Percentiles rank a stretch among this genome's conserved stretches.
phyloP scores from a whole-genome alignment of 2,329 filamentous ascomycete species.

The Bipolaris gigantea region DNA sequence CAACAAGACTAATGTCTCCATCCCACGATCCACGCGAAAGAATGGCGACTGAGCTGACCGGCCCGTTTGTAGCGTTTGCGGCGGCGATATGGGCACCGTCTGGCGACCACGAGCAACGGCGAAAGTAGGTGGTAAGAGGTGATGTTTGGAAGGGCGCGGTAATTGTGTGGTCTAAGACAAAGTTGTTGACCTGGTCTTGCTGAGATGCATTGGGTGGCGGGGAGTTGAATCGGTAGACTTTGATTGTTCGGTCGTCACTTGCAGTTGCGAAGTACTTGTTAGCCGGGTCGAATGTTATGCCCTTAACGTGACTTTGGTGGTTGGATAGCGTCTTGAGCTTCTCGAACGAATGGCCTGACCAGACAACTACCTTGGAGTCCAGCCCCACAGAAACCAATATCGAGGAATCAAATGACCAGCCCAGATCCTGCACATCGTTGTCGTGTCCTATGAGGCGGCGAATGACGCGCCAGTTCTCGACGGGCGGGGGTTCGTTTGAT shows the following conservation, averaged over 20 bases:
- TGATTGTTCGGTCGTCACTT: constrained; percentile 94
- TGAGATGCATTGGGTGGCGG: constrained; percentile 85
- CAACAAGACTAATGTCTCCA: constrained; percentile 94
- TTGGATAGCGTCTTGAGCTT: constrained; percentile 92
- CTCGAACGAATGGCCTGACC: constrained; percentile 97
- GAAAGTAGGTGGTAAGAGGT: constrained; percentile 94
- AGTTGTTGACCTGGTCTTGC: constrained; percentile 96
- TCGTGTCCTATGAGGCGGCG: constrained; percentile 94
- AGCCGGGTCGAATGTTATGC: constrained; percentile 96
- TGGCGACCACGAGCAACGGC: constrained; percentile 94
- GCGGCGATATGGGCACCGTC: constrained; percentile 97
- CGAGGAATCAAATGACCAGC: constrained; percentile 95
- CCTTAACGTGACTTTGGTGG: constrained; percentile 97
- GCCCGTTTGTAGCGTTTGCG: constrained; percentile 94
- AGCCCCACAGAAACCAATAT: constrained; percentile 93
- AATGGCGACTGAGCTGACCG: constrained; percentile 95
- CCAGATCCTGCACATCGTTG: constrained; percentile 96
- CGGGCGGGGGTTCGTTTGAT: constrained; percentile 84
- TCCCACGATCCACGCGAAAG: constrained; percentile 92
- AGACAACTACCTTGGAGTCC: constrained; percentile 97
- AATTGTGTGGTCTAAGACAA: constrained; percentile 91
- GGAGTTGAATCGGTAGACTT: constrained; percentile 92
- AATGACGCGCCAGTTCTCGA: constrained; percentile 97
- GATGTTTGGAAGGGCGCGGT: constrained; percentile 84
- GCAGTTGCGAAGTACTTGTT: constrained; percentile 99